These are phyloP conservation scores for Drosera spatulata DNA, from an alignment of 179 eudicot species.

Conservation along the genomic window DNA sequence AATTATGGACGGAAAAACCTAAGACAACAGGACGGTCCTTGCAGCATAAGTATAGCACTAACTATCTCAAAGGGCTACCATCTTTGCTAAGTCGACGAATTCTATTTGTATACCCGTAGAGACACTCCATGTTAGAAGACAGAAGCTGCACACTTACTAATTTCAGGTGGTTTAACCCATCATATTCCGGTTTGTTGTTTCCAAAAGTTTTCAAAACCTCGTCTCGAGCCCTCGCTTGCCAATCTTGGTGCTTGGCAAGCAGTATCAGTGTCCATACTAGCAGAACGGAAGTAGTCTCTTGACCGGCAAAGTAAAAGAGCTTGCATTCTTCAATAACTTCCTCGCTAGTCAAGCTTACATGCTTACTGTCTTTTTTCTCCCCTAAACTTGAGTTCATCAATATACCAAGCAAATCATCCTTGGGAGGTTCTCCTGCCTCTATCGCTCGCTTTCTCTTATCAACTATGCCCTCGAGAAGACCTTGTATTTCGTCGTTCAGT, in stretches of 20 bases:
- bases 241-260: conserved; percentile 30
- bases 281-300: conserved; percentile 23
- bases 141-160: conserved; percentile 5
- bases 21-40: too few species aligned
- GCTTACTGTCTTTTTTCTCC: not conserved
- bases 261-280: conserved; percentile 33
- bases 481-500: conserved; percentile 5
- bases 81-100: too few species aligned
- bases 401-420: conserved; percentile 27
- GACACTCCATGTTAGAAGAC: too few species aligned
- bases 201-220: conserved; percentile 29
- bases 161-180: conserved; percentile 31
- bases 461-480: conserved; percentile 10
- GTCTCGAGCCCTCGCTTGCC: conserved; percentile 39
- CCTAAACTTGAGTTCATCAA: conserved; percentile 27
- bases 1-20: too few species aligned
- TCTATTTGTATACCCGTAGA: too few species aligned
- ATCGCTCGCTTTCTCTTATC: conserved; percentile 11
- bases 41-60: too few species aligned
- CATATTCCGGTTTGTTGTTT: conserved; percentile 19
- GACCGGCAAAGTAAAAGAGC: conserved; percentile 19
- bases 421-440: conserved; percentile 6
- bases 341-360: conserved; percentile 10
- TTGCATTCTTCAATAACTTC: conserved; percentile 52
- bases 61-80: too few species aligned